A percentile compares a stretch with the other conserved stretches of the same genome.
phyloP scores from a whole-genome alignment of 495 filamentous ascomycete species.

The Gamarada debralockiae region DNA sequence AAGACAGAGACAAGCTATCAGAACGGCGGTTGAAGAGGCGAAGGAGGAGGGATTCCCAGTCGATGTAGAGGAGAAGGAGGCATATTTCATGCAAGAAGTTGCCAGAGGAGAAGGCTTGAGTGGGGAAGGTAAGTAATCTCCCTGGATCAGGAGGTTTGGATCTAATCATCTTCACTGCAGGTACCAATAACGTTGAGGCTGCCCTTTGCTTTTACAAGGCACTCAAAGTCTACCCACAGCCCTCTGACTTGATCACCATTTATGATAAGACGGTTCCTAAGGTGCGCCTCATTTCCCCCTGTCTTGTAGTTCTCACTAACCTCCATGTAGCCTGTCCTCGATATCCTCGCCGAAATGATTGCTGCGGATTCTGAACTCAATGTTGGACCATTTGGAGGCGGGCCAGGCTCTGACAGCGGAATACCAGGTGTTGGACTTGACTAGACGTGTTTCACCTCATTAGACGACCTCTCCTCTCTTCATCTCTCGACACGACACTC shows the following conservation, averaged over 20 bases:
- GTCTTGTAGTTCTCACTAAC: background rate
- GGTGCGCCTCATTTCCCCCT: constrained; percentile 1
- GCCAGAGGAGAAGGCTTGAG: constrained; percentile 77
- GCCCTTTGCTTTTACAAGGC: constrained; percentile 96
- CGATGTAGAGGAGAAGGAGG: constrained; percentile 77
- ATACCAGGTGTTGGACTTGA: constrained; percentile 22
- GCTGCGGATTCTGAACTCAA: constrained; percentile 76
- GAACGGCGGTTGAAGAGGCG: constrained; percentile 66
- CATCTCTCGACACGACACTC: constrained; percentile 2
- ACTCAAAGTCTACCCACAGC: constrained; percentile 95
- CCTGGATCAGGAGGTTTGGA: background rate
- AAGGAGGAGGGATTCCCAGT: constrained; percentile 88
- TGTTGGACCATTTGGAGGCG: constrained; percentile 38
- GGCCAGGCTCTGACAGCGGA: constrained; percentile 23
- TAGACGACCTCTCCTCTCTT: constrained; percentile 13
- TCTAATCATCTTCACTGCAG: constrained; percentile 37
- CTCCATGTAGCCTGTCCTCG: constrained; percentile 68
- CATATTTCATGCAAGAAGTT: constrained; percentile 93
- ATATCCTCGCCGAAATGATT: constrained; percentile 97
- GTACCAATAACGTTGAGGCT: constrained; percentile 71
- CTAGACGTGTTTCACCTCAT: constrained; percentile 3
- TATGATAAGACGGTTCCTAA: constrained; percentile 90
- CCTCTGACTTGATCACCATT: constrained; percentile 86
- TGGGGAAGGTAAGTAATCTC: constrained; percentile 52
- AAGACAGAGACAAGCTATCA: constrained; percentile 68